Evolutionary conservation across 352 stramenopile genomes (phyloP).

Genomic region (Globisporangium megalacanthum): DNA sequence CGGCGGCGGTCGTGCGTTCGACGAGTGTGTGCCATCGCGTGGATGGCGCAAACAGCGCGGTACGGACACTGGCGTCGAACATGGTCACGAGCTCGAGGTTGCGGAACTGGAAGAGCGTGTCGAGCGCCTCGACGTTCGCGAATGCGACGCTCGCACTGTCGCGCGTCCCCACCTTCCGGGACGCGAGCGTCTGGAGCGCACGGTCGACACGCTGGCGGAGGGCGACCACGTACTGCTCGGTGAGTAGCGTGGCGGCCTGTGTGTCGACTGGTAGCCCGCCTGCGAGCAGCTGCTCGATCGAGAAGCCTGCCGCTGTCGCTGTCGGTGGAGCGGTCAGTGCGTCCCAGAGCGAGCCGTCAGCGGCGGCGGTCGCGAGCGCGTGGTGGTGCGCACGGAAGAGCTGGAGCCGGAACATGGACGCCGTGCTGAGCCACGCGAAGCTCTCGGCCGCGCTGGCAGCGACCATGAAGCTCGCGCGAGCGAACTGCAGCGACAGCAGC

Average conservation of each 20-base stretch:
- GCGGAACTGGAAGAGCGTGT: slow-evolving; percentile 41
- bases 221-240: slow-evolving; percentile 37
- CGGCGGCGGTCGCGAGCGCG: slow-evolving; percentile 16
- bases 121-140: slow-evolving; percentile 36
- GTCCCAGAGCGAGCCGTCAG: slow-evolving; percentile 32
- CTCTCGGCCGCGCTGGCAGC: slow-evolving; percentile 40
- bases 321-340: slow-evolving; percentile 9
- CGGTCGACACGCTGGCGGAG: slow-evolving; percentile 30
- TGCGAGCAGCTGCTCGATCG: slow-evolving; percentile 20
- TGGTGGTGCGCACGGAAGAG: slow-evolving; percentile 39
- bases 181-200: slow-evolving; percentile 25
- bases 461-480: slow-evolving; percentile 34
- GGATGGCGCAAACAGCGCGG: slow-evolving; percentile 35
- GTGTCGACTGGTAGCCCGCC: slow-evolving; percentile 14
- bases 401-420: slow-evolving; percentile 46
- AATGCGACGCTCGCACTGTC: slow-evolving; percentile 20
- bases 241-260: slow-evolving; percentile 21
- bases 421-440: slow-evolving; percentile 30
- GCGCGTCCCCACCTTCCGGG: slow-evolving; percentile 15
- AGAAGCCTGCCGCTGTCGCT: slow-evolving; percentile 1
- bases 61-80: slow-evolving; percentile 26
- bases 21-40: slow-evolving; percentile 40
- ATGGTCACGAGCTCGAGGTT: slow-evolving; percentile 39
- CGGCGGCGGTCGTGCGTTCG: slow-evolving; percentile 24
- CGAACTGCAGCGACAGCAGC: slow-evolving; percentile 18